Percentiles rank a stretch among this genome's conserved stretches.
These are phyloP conservation scores for Capronia coronata DNA, from an alignment of 2,329 filamentous ascomycete species.

Conservation along the genomic window DNA sequence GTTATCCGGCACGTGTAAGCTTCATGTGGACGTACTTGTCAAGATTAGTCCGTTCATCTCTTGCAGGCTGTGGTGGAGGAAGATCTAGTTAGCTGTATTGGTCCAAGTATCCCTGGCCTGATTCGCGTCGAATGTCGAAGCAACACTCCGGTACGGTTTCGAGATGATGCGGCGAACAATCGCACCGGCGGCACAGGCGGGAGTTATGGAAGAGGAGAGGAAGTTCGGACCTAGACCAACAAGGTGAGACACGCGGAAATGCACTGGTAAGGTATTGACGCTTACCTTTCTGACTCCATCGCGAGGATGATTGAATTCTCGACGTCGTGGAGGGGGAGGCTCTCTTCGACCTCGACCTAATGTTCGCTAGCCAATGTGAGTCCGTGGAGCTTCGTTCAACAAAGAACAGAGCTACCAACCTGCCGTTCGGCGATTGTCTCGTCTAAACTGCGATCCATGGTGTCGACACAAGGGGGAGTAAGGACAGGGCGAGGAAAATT, in stretches of 20 bases:
- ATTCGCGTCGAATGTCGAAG: conserved; percentile 33
- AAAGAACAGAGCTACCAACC: conserved; percentile 37
- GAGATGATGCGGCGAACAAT: conserved; percentile 24
- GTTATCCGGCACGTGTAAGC: conserved; percentile 10
- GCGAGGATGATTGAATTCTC: conserved; percentile 56
- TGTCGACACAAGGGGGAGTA: not conserved
- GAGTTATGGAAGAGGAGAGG: conserved; percentile 20
- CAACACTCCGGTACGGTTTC: conserved; percentile 11
- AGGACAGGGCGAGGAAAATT: not conserved
- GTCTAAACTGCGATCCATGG: conserved; percentile 59
- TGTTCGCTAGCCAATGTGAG: conserved; percentile 10
- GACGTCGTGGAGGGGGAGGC: conserved; percentile 33
- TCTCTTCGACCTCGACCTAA: conserved; percentile 34
- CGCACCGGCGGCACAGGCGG: conserved; percentile 19
- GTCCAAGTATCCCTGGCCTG: conserved; percentile 34
- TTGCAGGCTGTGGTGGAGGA: conserved; percentile 40
- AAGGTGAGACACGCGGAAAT: conserved; percentile 34
- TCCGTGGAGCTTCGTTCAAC: not conserved
- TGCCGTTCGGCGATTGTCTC: conserved; percentile 58
- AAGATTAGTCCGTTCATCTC: conserved; percentile 42
- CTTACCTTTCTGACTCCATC: conserved; percentile 86
- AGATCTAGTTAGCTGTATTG: conserved; percentile 41
- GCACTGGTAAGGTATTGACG: conserved; percentile 35
- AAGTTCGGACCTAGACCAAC: conserved; percentile 19
- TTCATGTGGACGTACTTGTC: conserved; percentile 37